Percentiles rank a stretch among this genome's conserved stretches.
phyloP scores from a whole-genome alignment of 2,329 filamentous ascomycete species.

The Monosporascus sp. region DNA sequence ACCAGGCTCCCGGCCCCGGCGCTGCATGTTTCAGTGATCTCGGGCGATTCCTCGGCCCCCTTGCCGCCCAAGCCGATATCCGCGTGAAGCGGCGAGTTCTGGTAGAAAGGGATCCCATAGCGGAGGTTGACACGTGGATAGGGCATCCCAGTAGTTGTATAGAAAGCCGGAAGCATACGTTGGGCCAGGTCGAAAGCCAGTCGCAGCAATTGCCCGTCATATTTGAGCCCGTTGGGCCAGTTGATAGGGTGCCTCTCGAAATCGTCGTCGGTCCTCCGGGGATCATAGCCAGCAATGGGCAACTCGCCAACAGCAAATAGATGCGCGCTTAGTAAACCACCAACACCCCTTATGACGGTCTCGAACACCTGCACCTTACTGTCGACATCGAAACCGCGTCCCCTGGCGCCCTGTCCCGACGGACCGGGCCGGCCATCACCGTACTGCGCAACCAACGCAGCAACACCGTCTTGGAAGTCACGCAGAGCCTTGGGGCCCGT shows the following conservation, averaged over 20 bases:
- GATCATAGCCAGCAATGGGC: conserved; percentile 74
- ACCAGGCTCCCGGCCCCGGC: conserved; percentile 94
- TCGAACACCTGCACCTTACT: conserved; percentile 99
- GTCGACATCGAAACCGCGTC: conserved; percentile 84
- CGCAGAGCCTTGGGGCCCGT: conserved; percentile 56
- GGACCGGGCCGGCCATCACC: conserved; percentile 72
- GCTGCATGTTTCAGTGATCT: conserved; percentile 94
- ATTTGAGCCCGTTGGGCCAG: conserved; percentile 74
- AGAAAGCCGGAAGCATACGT: conserved; percentile 85
- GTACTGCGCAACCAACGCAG: conserved; percentile 72
- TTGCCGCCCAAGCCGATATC: conserved; percentile 38
- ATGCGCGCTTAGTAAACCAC: conserved; percentile 87
- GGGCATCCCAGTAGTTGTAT: conserved; percentile 83
- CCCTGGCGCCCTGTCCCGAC: conserved; percentile 64
- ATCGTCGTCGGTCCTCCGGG: conserved; percentile 37
- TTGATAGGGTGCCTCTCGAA: conserved; percentile 50
- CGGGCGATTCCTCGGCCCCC: conserved; percentile 40
- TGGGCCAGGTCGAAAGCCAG: conserved; percentile 80
- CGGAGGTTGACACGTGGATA: conserved; percentile 93
- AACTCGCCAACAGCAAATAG: conserved; percentile 87
- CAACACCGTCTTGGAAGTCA: conserved; percentile 77
- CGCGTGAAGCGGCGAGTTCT: conserved; percentile 73
- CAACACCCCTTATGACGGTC: conserved; percentile 89
- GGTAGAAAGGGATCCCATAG: conserved; percentile 86
- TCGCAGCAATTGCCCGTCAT: conserved; percentile 86